A percentile compares a stretch with the other conserved stretches of the same genome.
phyloP scores from a whole-genome alignment of 805 yeast species.

The Zygotorulaspora danielsina region DNA sequence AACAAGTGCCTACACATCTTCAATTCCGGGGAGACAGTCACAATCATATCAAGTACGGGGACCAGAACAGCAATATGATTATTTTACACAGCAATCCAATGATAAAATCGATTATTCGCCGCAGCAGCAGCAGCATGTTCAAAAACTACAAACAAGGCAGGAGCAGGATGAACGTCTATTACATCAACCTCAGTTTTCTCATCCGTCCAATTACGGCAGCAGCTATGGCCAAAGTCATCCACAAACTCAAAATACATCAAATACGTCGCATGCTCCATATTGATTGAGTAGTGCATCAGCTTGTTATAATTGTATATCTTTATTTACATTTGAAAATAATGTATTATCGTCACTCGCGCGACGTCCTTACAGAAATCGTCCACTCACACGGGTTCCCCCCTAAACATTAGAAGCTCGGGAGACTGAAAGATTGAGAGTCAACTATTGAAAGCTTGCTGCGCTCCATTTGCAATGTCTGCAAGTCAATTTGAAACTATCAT shows the following conservation, averaged over 20 bases:
- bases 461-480: slow-evolving; percentile 12
- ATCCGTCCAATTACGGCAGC: neutral
- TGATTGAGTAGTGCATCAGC: no score
- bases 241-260: slow-evolving; percentile 2
- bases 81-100: neutral
- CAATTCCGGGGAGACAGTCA: slow-evolving; percentile 13
- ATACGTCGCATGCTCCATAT: slow-evolving; percentile 9
- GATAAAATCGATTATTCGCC: neutral
- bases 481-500: slow-evolving; percentile 28
- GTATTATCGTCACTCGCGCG: no score
- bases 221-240: slow-evolving; percentile 6
- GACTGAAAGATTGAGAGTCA: no score
- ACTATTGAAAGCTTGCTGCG: no score
- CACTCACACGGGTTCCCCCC: no score
- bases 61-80: neutral
- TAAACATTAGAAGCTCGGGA: no score
- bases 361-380: no score
- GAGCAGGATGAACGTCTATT: neutral
- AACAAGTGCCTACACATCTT: slow-evolving; percentile 25
- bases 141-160: neutral
- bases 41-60: slow-evolving; percentile 1
- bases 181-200: neutral
- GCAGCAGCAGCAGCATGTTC: slow-evolving; percentile 10
- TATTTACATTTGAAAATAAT: no score
- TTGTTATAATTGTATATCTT: no score